Conservation (phyloP, 192 early-diverging fungal genomes). For the Entomortierella parvispora region DNA sequence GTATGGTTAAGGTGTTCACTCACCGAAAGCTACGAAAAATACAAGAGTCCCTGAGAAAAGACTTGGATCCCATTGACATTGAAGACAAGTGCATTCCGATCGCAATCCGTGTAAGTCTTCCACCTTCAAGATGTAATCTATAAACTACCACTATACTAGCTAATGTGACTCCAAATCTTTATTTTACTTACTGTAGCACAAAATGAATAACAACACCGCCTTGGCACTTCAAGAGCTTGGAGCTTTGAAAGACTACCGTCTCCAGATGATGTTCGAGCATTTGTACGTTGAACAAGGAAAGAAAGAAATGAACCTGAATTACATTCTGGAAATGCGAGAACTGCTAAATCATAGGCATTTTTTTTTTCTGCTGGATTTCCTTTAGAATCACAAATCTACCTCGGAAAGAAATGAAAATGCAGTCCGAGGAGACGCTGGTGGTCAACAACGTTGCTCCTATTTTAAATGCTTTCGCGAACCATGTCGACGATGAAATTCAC, state of each 20-base stretch:
- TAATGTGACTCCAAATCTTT: too few species aligned
- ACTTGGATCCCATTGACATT: conserved; percentile 12
- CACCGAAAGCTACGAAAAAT: conserved; percentile 3
- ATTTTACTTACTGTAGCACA: conserved; percentile 6
- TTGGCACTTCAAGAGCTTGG: conserved; percentile 10
- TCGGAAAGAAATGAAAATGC: conserved; percentile 4
- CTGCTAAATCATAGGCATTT: too few species aligned
- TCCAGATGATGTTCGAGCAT: conserved; percentile 11
- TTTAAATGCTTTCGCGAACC: conserved; percentile 1
- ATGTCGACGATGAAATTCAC: conserved; percentile 14
- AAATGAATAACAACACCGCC: conserved; percentile 9
- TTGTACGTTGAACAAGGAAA: too few species aligned
- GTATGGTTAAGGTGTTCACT: conserved; percentile 7
- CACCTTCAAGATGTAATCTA: background rate
- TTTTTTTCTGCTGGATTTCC: background rate
- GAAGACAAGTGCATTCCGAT: conserved; percentile 8
- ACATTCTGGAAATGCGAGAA: too few species aligned
- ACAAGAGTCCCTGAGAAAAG: conserved; percentile 2
- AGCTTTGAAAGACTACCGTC: conserved; percentile 2
- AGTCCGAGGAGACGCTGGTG: conserved; percentile 17
- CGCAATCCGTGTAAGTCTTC: conserved; percentile 13
- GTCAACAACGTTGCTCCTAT: conserved; percentile 8
- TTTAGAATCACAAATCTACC: conserved; percentile 15
- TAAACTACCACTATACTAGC: too few species aligned
- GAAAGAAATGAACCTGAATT: too few species aligned